Conservation (phyloP, 805 yeast genomes). For the Candida oleophila region DNA sequence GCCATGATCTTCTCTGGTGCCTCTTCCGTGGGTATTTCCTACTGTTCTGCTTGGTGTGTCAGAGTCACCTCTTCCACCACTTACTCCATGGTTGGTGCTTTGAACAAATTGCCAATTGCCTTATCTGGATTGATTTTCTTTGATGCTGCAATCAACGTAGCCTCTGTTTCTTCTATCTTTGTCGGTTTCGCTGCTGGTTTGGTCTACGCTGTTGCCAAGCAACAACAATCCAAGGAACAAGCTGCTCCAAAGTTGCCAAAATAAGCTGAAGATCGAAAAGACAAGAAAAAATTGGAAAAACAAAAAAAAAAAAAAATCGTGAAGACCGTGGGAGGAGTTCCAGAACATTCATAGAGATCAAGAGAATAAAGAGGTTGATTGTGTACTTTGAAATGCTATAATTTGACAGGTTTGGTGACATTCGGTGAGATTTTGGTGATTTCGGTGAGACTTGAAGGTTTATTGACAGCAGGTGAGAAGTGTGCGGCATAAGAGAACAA, state of each 20-base stretch:
- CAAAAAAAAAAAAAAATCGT: too few species aligned
- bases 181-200: slow-evolving; percentile 95
- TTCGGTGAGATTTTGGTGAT: too few species aligned
- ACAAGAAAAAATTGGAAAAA: too few species aligned
- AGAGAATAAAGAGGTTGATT: too few species aligned
- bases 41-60: slow-evolving; percentile 99
- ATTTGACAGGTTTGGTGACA: too few species aligned
- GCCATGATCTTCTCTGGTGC: slow-evolving; percentile 92
- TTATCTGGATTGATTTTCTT: slow-evolving; percentile 92
- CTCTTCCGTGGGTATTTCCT: slow-evolving; percentile 94
- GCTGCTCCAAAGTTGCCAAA: slow-evolving; percentile 25
- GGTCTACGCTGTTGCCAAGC: slow-evolving; percentile 93
- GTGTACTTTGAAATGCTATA: too few species aligned
- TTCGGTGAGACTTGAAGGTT: too few species aligned
- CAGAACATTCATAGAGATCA: too few species aligned
- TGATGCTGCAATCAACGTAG: slow-evolving; percentile 91
- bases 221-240: slow-evolving; percentile 68
- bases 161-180: slow-evolving; percentile 85
- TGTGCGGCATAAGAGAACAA: too few species aligned
- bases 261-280: not conserved
- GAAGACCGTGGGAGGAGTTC: too few species aligned
- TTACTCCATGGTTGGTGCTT: slow-evolving; percentile 98
- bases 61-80: slow-evolving; percentile 98
- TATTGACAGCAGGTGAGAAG: too few species aligned
- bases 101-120: slow-evolving; percentile 97